phyloP scores from a whole-genome alignment of 352 stramenopile species.

The Nothophytophthora sp. region DNA sequence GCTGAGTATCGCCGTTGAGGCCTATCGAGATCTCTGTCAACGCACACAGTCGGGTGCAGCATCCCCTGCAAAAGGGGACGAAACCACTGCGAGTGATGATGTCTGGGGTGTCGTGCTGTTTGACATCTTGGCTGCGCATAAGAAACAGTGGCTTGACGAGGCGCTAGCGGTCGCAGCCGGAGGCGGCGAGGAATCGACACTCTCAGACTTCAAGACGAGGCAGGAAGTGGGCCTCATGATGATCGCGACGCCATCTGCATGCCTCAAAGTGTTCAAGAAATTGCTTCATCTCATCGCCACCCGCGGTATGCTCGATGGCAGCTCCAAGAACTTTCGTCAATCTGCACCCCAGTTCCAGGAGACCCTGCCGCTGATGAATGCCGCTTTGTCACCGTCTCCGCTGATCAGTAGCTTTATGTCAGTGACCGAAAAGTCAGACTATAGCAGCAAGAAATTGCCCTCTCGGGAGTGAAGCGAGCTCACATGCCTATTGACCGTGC shows the following conservation, averaged over 20 bases:
- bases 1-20: conserved; percentile 41
- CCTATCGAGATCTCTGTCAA: conserved; percentile 46
- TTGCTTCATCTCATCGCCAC: conserved; percentile 54
- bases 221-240: conserved; percentile 29
- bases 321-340: conserved; percentile 9
- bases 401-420: conserved; percentile 9
- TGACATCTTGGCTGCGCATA: conserved; percentile 27
- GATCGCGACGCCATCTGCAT: conserved; percentile 27
- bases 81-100: conserved; percentile 22
- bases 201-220: conserved; percentile 17
- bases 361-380: conserved; percentile 19
- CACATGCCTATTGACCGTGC: no score
- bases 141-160: conserved; percentile 39
- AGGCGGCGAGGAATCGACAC: conserved; percentile 3
- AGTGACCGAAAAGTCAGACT: conserved; percentile 11
- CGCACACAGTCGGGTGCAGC: conserved; percentile 1
- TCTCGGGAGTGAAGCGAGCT: neutral
- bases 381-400: neutral
- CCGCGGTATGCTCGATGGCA: conserved; percentile 21
- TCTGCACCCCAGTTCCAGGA: conserved; percentile 14
- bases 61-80: conserved; percentile 3
- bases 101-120: conserved; percentile 49
- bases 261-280: conserved; percentile 52
- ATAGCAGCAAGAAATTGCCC: conserved; percentile 4
- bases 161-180: conserved; percentile 9